Percentiles rank a stretch among this genome's conserved stretches.
These are phyloP conservation scores for Primulina eburnea DNA, from an alignment of 257 asterid genomes.

Conservation along the genomic window DNA sequence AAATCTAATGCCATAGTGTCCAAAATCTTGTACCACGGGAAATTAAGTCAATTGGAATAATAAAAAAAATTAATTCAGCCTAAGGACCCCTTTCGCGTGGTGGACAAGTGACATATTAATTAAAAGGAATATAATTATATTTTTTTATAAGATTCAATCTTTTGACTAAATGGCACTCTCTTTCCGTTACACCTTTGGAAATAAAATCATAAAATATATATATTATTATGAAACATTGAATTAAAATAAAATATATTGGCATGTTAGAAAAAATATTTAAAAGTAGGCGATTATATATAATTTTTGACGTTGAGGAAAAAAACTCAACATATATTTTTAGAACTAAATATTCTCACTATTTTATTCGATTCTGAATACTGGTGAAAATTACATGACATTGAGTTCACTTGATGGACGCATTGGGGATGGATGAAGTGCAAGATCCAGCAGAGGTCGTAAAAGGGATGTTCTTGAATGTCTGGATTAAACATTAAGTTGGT, in stretches of 20 bases:
- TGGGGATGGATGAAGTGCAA: conserved; percentile 69
- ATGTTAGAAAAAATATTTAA: too few relatives aligned
- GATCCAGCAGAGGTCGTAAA: conserved; percentile 94
- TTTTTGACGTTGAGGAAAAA: too few relatives aligned
- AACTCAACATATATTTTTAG: too few relatives aligned
- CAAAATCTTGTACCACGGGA: too few relatives aligned
- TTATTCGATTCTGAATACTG: background rate
- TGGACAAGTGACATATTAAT: background rate
- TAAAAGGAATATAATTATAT: too few relatives aligned
- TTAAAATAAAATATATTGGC: background rate
- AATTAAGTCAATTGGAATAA: too few relatives aligned
- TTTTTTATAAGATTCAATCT: background rate
- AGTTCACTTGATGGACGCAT: conserved; percentile 57
- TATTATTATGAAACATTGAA: background rate
- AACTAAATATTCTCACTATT: too few relatives aligned
- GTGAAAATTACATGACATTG: background rate
- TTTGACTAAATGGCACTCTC: background rate
- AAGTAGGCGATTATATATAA: too few relatives aligned
- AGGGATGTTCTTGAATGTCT: conserved; percentile 85
- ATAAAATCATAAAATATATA: too few relatives aligned
- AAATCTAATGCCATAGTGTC: too few relatives aligned
- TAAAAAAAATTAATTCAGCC: too few relatives aligned
- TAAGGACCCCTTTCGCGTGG: background rate
- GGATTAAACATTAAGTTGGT: conserved; percentile 17
- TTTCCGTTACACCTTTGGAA: too few relatives aligned